Evolutionary conservation across 2,329 filamentous ascomycete genomes (phyloP), one percentile per base, ranked within the genome.

Genomic region (Hymenoscyphus fraxineus): DNA sequence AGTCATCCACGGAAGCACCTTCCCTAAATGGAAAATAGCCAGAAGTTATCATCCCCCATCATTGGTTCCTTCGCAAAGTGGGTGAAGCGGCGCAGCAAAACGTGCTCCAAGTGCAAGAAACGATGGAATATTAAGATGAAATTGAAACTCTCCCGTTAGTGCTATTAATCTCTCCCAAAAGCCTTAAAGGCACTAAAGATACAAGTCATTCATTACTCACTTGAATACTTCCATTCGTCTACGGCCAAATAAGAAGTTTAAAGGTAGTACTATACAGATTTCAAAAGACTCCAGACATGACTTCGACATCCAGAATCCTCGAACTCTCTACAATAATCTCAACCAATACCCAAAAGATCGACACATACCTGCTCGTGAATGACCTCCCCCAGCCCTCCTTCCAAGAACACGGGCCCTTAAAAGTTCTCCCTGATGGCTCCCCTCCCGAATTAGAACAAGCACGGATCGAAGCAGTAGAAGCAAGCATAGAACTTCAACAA

Each of bases 401-500:
- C 41, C 47, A 64, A 22, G 61, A 40, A 38, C 13, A 67, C 35
- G 67, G 31, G 4, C 64, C 64, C 9, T 6, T 64, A 10, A 61
- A 41, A 13, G n/a, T 35, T 3, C 47, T 65, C 7, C 40, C 58
- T 9, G 39, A 61, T 13, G 56, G 55, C 12, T 16, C 64, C 22
- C 44, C 57, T 12, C 15, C 58, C 1, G 61, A 69, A 10, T 41
- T 67, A 3, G 47, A 66, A 55, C 32, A 51, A 54, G 68, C 68
- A 4, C 66, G 64, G 22, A 32, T 27, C 6, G 51, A 41, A 15
- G 47, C 63, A 4, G 40, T 68, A 16, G 65, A 68, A 44, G 70
- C 70, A 31, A 66, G 58, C 2, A 56, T 61, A 1, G 69, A 72
- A 58, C 66, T 72, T 39, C 65, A 67, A 41, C 58, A 66, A 19